Base-by-base conservation (phyloP, 169 alveolate species). In the Eimeria nieschulzi region DNA sequence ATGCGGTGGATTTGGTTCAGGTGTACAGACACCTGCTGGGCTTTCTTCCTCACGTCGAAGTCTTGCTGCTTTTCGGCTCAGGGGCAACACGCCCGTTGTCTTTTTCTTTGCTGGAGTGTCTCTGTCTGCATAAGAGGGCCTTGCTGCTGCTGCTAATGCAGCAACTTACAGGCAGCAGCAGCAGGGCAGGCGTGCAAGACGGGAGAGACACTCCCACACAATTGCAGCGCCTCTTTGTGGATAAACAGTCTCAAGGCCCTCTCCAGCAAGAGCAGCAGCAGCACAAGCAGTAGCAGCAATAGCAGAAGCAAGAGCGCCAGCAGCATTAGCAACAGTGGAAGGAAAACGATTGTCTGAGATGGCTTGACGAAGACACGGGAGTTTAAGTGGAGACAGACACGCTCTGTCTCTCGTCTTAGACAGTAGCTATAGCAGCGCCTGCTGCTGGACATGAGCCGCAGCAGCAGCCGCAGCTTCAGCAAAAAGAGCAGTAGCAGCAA, bases 381-480 rank as follows among this genome's bases (percentile, higher is more conserved):
- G 68, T 59, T 19, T 59, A 59, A 0, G 68, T 2, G 5, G 68
- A 12, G 68, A 19, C 68, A 19, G 46, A 3, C 46, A 3, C 46
- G 0, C 46, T 33, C 46, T 19, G 23, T 5, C 68, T 5, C 68
- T 19, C 68, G 68, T 1, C 15, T 1, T 1, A 59, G 46, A 33
- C 46, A 33, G 46, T 33, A 33, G 46, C 46, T 33, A 3, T 3
- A 33, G 76, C 76, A 66, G 46, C 46, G 17, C 26, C 76, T 21
- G 25, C 76, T 9, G 76, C 76, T 3, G 39, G 39, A 12, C 68
- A 59, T 15, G 23, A 66, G 7, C 46, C 13, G 83, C 46, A 13
- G 83, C 83, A 46, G 66, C 83, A 75, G 66, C 83, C 15, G 83
- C 66, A 75, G 64, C 33, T 9, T 12, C 64, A 46, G 83, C 83